These are phyloP conservation scores for Phtheirospermum japonicum DNA, from an alignment of 257 asterid genomes.

Conservation along the genomic window DNA sequence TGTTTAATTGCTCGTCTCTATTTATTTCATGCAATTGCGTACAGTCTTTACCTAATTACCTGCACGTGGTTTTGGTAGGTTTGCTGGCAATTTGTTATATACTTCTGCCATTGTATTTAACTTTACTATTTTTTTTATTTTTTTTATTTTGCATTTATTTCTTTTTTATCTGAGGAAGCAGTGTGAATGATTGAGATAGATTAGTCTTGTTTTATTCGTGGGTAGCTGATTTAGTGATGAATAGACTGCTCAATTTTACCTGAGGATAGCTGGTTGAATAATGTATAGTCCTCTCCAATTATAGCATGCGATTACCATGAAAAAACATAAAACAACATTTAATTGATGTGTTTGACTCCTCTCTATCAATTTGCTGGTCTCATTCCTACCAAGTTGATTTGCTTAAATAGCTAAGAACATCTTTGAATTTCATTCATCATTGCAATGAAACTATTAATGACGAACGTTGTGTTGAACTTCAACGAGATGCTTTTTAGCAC, in stretches of 20 bases:
- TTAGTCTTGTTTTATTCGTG: not conserved
- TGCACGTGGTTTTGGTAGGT: not conserved
- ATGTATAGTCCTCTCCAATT: too few relatives aligned
- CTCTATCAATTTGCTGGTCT: too few relatives aligned
- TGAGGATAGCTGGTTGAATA: too few relatives aligned
- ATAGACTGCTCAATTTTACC: not conserved
- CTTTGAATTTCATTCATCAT: not conserved
- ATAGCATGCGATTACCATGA: too few relatives aligned
- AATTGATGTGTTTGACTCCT: too few relatives aligned
- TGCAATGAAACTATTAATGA: not conserved
- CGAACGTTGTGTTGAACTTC: not conserved
- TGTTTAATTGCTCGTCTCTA: not conserved
- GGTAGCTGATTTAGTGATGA: too few relatives aligned
- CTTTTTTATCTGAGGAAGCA: not conserved
- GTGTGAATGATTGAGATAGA: not conserved
- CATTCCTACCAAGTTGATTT: not conserved
- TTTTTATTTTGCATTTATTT: not conserved
- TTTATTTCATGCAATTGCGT: slow-evolving; percentile 17
- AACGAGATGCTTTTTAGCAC: too few relatives aligned
- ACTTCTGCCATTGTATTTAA: not conserved
- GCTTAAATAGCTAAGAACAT: not conserved
- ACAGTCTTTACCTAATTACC: too few relatives aligned
- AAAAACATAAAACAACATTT: too few relatives aligned
- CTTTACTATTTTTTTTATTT: not conserved
- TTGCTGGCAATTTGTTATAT: not conserved